These are phyloP conservation scores for Onygena corvina DNA, from an alignment of 2,329 filamentous ascomycete genomes.

Conservation along the genomic window DNA sequence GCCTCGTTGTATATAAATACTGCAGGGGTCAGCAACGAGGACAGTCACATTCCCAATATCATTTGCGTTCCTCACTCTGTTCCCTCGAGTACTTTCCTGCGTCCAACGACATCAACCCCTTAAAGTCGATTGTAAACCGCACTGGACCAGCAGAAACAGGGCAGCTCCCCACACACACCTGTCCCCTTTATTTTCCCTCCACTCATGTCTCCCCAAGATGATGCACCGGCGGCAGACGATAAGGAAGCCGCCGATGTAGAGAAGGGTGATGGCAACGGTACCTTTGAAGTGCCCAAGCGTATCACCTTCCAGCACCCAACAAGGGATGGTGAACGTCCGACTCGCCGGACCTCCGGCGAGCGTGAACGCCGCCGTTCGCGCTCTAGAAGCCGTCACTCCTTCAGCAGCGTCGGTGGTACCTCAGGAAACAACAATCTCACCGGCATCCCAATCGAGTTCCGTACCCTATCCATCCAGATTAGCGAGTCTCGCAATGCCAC, in stretches of 20 bases:
- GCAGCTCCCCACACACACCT: neutral
- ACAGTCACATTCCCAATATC: no score
- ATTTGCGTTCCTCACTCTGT: no score
- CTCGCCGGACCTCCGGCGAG: constrained; percentile 7
- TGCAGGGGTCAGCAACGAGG: neutral
- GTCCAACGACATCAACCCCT: neutral
- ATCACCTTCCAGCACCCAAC: constrained; percentile 8
- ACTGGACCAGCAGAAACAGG: no score
- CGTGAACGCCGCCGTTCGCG: constrained; percentile 7
- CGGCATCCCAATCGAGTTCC: constrained; percentile 28
- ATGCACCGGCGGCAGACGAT: neutral
- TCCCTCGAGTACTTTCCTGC: no score
- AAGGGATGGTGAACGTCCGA: neutral
- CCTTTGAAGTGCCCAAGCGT: neutral
- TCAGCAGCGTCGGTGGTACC: constrained; percentile 7
- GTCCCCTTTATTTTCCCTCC: neutral
- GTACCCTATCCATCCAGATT: constrained; percentile 31
- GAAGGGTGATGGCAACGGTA: neutral
- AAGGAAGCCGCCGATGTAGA: constrained; percentile 7
- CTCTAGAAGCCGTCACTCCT: constrained; percentile 10
- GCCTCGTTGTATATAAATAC: constrained; percentile 9
- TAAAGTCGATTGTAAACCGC: neutral
- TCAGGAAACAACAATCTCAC: constrained; percentile 14
- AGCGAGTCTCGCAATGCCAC: constrained; percentile 27
- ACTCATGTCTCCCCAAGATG: constrained; percentile 7